Percentiles rank a stretch among this genome's conserved stretches.
These are phyloP conservation scores for Endocalyx cinctus DNA, from an alignment of 2,329 filamentous ascomycete species.

Conservation along the genomic window DNA sequence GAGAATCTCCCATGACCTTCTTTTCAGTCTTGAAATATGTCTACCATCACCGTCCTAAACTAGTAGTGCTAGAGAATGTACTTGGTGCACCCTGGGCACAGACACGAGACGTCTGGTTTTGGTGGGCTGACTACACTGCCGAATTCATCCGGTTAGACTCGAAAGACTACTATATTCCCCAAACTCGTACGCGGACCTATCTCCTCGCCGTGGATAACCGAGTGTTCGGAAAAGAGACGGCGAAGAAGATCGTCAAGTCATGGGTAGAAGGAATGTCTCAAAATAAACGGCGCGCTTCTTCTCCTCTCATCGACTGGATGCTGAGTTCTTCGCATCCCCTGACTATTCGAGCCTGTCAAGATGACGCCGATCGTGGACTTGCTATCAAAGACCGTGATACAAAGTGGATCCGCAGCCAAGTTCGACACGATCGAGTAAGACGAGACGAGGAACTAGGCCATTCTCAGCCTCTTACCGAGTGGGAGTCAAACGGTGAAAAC, in stretches of 20 bases:
- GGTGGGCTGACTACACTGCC: constrained; percentile 51
- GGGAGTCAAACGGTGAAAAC: constrained; percentile 48
- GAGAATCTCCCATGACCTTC: constrained; percentile 62
- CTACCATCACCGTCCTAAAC: constrained; percentile 47
- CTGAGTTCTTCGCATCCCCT: constrained; percentile 49
- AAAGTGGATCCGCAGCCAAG: constrained; percentile 53
- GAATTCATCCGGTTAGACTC: constrained; percentile 52
- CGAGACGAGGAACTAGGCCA: constrained; percentile 45
- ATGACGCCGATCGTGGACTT: constrained; percentile 34
- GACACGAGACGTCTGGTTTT: constrained; percentile 37
- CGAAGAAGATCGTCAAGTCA: constrained; percentile 20
- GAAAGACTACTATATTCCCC: constrained; percentile 69
- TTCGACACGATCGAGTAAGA: constrained; percentile 56
- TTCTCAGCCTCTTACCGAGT: constrained; percentile 54
- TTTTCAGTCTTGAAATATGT: constrained; percentile 56
- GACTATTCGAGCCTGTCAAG: constrained; percentile 46
- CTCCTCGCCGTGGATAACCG: constrained; percentile 49
- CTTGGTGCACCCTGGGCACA: constrained; percentile 52
- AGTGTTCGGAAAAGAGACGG: constrained; percentile 20
- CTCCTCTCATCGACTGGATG: constrained; percentile 58
- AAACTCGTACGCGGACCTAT: constrained; percentile 60
- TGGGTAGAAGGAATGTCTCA: constrained; percentile 42
- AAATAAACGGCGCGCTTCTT: constrained; percentile 55
- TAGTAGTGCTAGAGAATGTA: constrained; percentile 73
- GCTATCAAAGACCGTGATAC: constrained; percentile 26